A percentile compares a stretch with the other conserved stretches of the same genome.
These are phyloP conservation scores for Blastomyces parvus DNA, from an alignment of 2,329 filamentous ascomycete species.

Conservation along the genomic window DNA sequence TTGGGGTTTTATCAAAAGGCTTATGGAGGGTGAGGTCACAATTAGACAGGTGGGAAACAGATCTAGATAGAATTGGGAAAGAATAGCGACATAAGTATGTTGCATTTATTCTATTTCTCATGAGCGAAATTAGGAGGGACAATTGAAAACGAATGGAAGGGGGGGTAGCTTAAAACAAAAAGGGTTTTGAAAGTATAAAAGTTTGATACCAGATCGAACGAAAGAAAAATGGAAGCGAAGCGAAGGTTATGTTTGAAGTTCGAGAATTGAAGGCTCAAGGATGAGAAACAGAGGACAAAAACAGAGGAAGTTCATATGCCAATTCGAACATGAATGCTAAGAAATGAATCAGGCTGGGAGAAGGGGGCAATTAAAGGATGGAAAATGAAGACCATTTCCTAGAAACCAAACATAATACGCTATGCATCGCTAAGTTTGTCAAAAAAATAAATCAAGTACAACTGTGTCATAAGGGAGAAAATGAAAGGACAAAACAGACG, in stretches of 20 bases:
- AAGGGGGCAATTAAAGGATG: background rate
- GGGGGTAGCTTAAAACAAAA: background rate
- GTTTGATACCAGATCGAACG: background rate
- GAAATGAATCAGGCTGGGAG: background rate
- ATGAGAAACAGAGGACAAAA: background rate
- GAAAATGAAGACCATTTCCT: background rate
- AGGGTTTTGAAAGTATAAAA: background rate
- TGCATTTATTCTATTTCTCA: background rate
- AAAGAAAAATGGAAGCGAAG: background rate
- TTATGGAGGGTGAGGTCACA: too few relatives aligned
- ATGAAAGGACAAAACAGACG: background rate
- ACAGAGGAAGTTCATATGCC: background rate
- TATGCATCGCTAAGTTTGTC: background rate
- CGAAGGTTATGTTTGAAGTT: background rate
- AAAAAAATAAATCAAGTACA: background rate
- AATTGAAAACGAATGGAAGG: background rate
- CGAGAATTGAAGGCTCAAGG: background rate
- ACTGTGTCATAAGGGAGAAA: background rate
- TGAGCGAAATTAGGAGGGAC: background rate
- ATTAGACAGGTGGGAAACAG: too few relatives aligned
- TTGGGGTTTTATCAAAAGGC: too few relatives aligned
- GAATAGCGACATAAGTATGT: background rate
- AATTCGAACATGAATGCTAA: background rate
- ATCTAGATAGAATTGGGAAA: background rate
- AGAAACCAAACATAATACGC: background rate